Evolutionary conservation across 495 filamentous ascomycete genomes (phyloP), one percentile per base, ranked within the genome.

Genomic region (Neurospora tetrasperma): DNA sequence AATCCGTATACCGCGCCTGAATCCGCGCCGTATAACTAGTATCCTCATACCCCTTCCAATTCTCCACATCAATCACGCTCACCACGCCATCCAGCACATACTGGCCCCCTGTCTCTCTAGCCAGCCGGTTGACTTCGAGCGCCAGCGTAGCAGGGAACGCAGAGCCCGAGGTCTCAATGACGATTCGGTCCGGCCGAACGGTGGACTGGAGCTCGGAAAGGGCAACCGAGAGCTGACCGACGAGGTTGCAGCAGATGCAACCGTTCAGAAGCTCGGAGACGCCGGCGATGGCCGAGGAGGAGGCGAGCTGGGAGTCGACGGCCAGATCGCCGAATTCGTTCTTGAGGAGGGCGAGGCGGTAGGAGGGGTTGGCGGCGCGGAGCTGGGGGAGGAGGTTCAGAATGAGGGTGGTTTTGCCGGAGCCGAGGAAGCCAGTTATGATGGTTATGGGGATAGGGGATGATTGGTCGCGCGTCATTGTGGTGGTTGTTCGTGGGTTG

Each of bases 221-320:
- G 0, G 95, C 95, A 70, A 91, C 88, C 76, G 88, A 87, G 35
- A 99, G 88, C 80, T 96, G 92, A 4, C 96, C 96, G 70, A 99
- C 94, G 18, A 98, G 90, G 79, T 98, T 99, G 84, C 96, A 99
- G 86, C 96, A 99, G 78, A 99, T 98, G 82, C 96, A 99, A 74
- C 96, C 96, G 78, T 96, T 95, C 23, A 98, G 89, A 4, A 99
- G 85, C 79, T 99, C 96, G 76, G 90, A 90, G 20, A 96, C 94
- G 71, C 93, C 95, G n/a, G 91, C 88, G 77, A 99, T 93, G 42
- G 94, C 89, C 71, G 87, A 85, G 4, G 91, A 89, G 1, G 91
- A 85, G 59, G 96, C 94, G 20, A 98, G 88, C 80, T 96, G 93
- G 11, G 91, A 94, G 86, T 98, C 96, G 80, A 98, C 86, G 38